Evolutionary conservation across 805 yeast species (phyloP), one percentile per base, ranked within the genome.

Genomic region (Hanseniaspora singularis): DNA sequence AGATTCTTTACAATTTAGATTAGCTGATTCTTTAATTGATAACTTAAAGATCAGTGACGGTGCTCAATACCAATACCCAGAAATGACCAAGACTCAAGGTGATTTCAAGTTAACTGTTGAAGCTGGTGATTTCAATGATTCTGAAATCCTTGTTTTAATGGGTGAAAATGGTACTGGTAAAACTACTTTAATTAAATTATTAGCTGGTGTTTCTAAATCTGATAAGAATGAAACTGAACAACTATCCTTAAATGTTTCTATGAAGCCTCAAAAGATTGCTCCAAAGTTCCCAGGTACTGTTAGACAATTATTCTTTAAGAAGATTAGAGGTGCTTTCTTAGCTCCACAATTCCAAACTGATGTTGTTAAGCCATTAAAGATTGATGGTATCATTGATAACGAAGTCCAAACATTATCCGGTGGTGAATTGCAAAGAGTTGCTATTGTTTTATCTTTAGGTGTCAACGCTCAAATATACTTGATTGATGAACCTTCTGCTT

Each of bases 151-250:
- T 59, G 98, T 92, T 49, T 85, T 92, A 96, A 89, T 92, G 95
- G 99, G 99, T 64, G 98, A 92, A 70, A 92, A 92, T 66, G 99
- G 99, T 71, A 92, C 98, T 16, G 99, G 99, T 72, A 92, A 92
- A 71, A 92, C 99, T 34, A 92, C 99, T 14, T 80, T 92, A 71
- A 89, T 96, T 76, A 84, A 82, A 65, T 70, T 92, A 59, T 72
- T 92, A 59, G 97, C 99, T 19, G 98, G 97, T 61, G 86, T 86
- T 23, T 73, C 85, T 55, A 72, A 81, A 41, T 89, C 98, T 27
- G 98, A 92, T 66, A 75, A 74, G 55, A 85, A 85, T 49, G 81
- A 81, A 39, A 63, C 69, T 51, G 77, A 78, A 60, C 79, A 85
- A 51, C 96, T 96, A 42, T 81, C 83, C 63, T 69, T 92, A 66